Percentiles rank a stretch among this genome's conserved stretches.
phyloP scores from a whole-genome alignment of 129 eudicot species.

The Glebionis coronaria region DNA sequence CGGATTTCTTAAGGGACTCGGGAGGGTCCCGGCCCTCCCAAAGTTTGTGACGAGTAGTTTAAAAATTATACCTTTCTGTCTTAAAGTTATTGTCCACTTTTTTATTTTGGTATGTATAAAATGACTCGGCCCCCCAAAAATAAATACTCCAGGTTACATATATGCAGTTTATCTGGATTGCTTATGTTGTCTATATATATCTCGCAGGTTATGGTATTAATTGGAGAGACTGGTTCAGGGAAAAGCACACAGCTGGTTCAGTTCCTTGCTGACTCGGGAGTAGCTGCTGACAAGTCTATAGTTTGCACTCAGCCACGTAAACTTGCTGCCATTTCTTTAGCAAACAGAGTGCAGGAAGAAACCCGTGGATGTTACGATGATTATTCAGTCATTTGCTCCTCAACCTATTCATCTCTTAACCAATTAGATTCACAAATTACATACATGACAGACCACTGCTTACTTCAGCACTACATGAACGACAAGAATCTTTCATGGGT shows the following conservation, averaged over 20 bases:
- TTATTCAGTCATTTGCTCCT: constrained; percentile 35
- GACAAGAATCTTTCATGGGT: constrained; percentile 55
- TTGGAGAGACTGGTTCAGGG: constrained; percentile 92
- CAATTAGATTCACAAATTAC: constrained; percentile 43
- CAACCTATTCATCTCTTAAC: constrained; percentile 51
- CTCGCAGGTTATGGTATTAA: constrained; percentile 65
- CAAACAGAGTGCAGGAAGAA: constrained; percentile 75
- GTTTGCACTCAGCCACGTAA: constrained; percentile 96
- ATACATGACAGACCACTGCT: constrained; percentile 89
- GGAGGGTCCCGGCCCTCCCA: too few species aligned
- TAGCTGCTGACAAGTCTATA: constrained; percentile 50
- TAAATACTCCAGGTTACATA: not conserved
- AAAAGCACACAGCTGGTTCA: constrained; percentile 96
- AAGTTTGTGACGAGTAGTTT: too few species aligned
- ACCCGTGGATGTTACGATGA: constrained; percentile 56
- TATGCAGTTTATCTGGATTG: not conserved
- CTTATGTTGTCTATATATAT: not conserved
- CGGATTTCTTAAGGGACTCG: too few species aligned
- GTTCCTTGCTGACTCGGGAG: constrained; percentile 86
- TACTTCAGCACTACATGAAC: constrained; percentile 76
- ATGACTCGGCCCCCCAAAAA: too few species aligned
- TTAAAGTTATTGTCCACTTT: too few species aligned
- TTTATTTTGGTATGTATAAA: too few species aligned
- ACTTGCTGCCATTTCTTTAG: constrained; percentile 83
- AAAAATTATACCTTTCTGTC: too few species aligned